Evolutionary conservation across 352 stramenopile genomes (phyloP), one percentile per base, ranked within the genome.

Genomic region (Phytophthora pisi): DNA sequence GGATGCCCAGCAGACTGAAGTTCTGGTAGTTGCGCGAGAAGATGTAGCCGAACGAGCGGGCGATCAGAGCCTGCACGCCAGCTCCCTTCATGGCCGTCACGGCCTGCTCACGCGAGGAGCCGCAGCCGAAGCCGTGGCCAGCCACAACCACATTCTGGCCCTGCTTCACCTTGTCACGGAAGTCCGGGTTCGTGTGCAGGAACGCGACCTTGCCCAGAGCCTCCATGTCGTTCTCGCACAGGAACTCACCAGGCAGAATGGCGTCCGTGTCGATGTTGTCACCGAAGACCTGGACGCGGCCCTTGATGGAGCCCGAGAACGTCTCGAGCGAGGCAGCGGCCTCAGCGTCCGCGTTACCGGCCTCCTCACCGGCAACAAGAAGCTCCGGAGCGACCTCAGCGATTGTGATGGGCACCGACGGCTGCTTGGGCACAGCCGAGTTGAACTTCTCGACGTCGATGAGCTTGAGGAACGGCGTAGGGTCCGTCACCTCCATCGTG

Each of bases 241-340:
- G 47, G 53, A 81, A 94, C 65, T 95, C 84, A 24, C 84, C 88
- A 1, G 88, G 85, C 24, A 96, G 68, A 68, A 96, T 94, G n/a
- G 86, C 88, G 58, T 96, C 88, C 54, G 88, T 96, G 72, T 96
- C 87, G 30, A 96, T 94, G 66, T 96, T 96, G 78, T 96, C 88
- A n/a, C 84, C 86, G 69, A 94, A 96, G 11, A 93, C 83, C 59
- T 94, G 88, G 16, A 83, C 77, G 52, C 83, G 84, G 28, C 88
- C 88, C 60, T 79, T 81, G 51, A 95, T 91, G 47, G 79, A 77
- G 20, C 71, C 69, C 6, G 72, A 67, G 38, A 86, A 85, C 38
- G 75, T 83, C 16, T 81, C 68, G 7, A 90, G 68, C 9, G 68
- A 73, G 5, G 66, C 72, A 7, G 70, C 80, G 8, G 61, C 70